Evolutionary conservation across 306 rosid species (phyloP).

Genomic region (Macrotyloma uniflorum): DNA sequence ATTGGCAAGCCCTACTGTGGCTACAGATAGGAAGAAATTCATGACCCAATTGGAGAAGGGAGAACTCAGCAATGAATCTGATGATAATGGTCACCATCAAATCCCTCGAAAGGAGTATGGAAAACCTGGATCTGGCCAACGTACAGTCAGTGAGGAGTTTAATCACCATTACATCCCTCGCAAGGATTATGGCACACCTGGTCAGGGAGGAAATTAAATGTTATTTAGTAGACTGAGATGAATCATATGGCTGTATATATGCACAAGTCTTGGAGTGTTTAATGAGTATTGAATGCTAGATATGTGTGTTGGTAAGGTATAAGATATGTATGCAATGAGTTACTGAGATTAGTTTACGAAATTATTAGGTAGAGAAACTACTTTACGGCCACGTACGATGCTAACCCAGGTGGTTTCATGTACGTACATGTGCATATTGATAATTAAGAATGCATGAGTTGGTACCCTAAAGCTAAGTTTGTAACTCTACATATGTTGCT

Average conservation of each 20-base stretch:
- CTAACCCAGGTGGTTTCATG: not conserved
- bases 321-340: not conserved
- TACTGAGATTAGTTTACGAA: not conserved
- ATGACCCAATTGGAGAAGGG: not conserved
- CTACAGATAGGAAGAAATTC: not conserved
- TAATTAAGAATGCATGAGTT: not conserved
- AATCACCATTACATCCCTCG: constrained; percentile 45
- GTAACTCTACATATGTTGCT: not conserved
- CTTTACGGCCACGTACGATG: not conserved
- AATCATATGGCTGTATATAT: not conserved
- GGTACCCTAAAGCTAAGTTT: not conserved
- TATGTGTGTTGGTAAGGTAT: not conserved
- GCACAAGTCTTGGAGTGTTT: not conserved
- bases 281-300: not conserved
- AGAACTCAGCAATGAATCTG: not conserved
- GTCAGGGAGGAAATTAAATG: not conserved
- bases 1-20: constrained; percentile 32
- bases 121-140: constrained; percentile 3
- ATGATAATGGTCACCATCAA: constrained; percentile 30
- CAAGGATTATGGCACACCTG: constrained; percentile 2
- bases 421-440: not conserved
- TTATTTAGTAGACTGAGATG: not conserved
- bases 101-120: constrained; percentile 28
- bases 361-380: not conserved
- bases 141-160: not conserved